Evolutionary conservation across 257 asterid species (phyloP).

Genomic region (Avicennia marina): DNA sequence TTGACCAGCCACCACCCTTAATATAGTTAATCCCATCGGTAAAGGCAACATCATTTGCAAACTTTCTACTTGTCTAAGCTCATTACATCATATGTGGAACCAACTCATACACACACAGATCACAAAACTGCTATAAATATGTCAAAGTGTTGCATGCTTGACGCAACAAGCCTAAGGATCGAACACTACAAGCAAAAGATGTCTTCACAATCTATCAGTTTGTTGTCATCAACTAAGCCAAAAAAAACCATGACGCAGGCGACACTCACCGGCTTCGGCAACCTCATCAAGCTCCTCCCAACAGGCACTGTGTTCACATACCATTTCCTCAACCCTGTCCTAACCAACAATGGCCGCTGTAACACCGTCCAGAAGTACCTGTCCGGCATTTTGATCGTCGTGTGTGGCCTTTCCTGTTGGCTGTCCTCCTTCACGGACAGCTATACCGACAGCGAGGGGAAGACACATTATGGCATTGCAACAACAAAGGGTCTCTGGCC

Average conservation of each 20-base stretch:
- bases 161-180: too few relatives aligned
- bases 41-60: too few relatives aligned
- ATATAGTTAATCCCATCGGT: too few relatives aligned
- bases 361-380: slow-evolving; percentile 44
- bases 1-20: too few relatives aligned
- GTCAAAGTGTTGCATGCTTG: too few relatives aligned
- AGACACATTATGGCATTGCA: slow-evolving; percentile 52
- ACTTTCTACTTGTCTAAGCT: too few relatives aligned
- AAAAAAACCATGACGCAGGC: slow-evolving; percentile 20
- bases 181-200: too few relatives aligned
- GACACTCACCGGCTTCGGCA: slow-evolving; percentile 49
- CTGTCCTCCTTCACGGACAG: slow-evolving; percentile 81
- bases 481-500: slow-evolving; percentile 79
- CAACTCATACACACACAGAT: too few relatives aligned
- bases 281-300: slow-evolving; percentile 67
- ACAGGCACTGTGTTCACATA: slow-evolving; percentile 61
- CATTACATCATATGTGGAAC: too few relatives aligned
- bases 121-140: too few relatives aligned
- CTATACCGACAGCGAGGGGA: slow-evolving; percentile 51
- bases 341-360: slow-evolving; percentile 79
- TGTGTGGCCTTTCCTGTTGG: slow-evolving; percentile 54
- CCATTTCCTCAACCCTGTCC: slow-evolving; percentile 75
- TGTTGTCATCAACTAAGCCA: background rate
- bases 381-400: slow-evolving; percentile 33
- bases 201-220: too few relatives aligned